phyloP scores from a whole-genome alignment of 805 yeast genomes.

The Monosporozyma unispora region DNA sequence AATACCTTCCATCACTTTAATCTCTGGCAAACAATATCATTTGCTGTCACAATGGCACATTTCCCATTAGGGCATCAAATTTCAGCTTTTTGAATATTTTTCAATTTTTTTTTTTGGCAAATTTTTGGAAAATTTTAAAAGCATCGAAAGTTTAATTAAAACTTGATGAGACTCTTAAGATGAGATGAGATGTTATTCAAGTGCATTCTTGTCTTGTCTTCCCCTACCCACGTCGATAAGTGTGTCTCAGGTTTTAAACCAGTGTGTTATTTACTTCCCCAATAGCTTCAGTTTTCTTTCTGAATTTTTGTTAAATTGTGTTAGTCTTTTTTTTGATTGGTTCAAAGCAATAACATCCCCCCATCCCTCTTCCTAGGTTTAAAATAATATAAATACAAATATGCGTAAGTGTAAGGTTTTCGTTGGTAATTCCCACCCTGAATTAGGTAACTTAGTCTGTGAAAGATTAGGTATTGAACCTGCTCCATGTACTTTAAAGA shows the following conservation, averaged over 20 bases:
- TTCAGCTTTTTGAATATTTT: neutral
- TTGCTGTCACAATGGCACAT: neutral
- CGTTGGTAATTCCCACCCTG: slow-evolving; percentile 95
- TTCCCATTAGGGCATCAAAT: neutral
- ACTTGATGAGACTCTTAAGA: neutral
- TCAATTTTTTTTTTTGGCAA: neutral
- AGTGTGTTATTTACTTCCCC: neutral
- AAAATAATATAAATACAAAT: slow-evolving; percentile 2
- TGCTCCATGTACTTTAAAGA: slow-evolving; percentile 84
- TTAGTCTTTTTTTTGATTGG: neutral
- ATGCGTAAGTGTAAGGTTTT: slow-evolving; percentile 98
- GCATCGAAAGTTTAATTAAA: neutral
- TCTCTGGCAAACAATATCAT: neutral
- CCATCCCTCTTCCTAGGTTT: neutral
- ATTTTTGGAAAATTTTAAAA: slow-evolving; percentile 1
- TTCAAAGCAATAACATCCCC: neutral
- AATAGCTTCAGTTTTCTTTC: neutral
- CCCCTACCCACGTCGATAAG: neutral
- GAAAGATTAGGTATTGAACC: slow-evolving; percentile 85
- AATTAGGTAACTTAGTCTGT: slow-evolving; percentile 83
- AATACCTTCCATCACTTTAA: neutral
- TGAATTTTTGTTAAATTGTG: neutral
- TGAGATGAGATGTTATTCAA: neutral
- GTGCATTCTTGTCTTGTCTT: neutral
- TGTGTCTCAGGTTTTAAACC: neutral